Base-by-base conservation (phyloP, 768 basidiomycete species). In the Termitomyces sp. region DNA sequence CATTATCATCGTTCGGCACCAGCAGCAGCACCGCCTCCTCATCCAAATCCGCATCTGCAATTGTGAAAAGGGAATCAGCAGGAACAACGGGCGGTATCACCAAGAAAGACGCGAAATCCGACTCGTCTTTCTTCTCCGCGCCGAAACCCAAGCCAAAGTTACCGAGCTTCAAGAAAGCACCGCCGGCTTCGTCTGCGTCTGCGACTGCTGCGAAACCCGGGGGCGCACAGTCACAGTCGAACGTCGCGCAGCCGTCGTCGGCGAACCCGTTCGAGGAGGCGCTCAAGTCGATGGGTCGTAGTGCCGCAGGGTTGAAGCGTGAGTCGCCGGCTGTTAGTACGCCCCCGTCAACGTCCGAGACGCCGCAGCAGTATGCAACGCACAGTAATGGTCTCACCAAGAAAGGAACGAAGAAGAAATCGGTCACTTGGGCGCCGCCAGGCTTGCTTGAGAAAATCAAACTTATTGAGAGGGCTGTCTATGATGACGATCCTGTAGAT, bases 111-210 rank as follows among this genome's bases (percentile, higher is more conserved):
- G 87, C 88, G 17, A 88, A 90, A 72, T 85, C 88, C 12, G 91
- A 93, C 68, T 87, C 86, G 45, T 90, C 88, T 2, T 93, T 93
- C 70, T 93, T 93, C 70, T 92, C 90, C 52, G 86, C 87, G 40
- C 88, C 90, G 5, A 93, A 92, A 66, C 81, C 85, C 19, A 92
- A 91, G 64, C 82, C 87, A 30, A 90, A 88, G 69, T 74, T 93
- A 21, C 91, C 91, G 11, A 90, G 81, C 53, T 93, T 93, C 77
- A 92, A 87, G 74, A 93, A 93, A 69, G 87, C 84, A 11, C 79
- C 82, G 0, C 70, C 71, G 8, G 50, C 55, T 8, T 54, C 62
- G 0, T 60, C 70, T 8, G 49, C 81, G 1, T 64, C 70, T 6
- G 63, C 66, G 5, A 47, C 62, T 3, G 32, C 62, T 3, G 32